phyloP scores from a whole-genome alignment of 192 early-diverging fungal genomes.

The Gamsiella multidivaricata region DNA sequence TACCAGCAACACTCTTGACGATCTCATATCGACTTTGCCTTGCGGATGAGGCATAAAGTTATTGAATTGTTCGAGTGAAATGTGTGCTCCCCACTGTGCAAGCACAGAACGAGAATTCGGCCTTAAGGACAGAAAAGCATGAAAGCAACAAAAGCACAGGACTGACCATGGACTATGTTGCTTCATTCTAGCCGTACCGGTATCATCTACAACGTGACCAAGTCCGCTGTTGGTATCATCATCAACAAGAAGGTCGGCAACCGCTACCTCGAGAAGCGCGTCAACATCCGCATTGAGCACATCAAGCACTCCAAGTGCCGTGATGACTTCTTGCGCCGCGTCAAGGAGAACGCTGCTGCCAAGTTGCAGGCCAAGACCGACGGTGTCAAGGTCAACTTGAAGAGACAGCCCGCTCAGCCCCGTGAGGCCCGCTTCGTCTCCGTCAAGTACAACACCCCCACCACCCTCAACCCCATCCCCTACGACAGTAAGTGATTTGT shows the following conservation, averaged over 20 bases:
- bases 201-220: constrained; percentile 99
- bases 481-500: constrained; percentile 76
- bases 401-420: constrained; percentile 92
- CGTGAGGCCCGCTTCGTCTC: constrained; percentile 89
- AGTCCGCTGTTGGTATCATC: constrained; percentile 98
- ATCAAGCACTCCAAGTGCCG: constrained; percentile 99
- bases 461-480: constrained; percentile 94
- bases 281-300: constrained; percentile 99
- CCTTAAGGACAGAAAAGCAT: too few species aligned
- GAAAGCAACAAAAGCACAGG: not conserved
- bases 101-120: too few species aligned
- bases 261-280: constrained; percentile 98
- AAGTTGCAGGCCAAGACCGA: constrained; percentile 86
- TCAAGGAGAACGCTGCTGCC: constrained; percentile 91
- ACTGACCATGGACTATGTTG: constrained; percentile 56
- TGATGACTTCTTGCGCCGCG: constrained; percentile 95
- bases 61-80: too few species aligned
- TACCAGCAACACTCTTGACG: too few species aligned
- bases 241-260: constrained; percentile 98
- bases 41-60: too few species aligned
- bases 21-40: too few species aligned
- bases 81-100: too few species aligned
- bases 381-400: constrained; percentile 83
- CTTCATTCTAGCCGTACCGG: constrained; percentile 83
- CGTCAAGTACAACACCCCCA: constrained; percentile 87